Conservation (phyloP, 306 rosid species). For the Quercus engelmannii region DNA sequence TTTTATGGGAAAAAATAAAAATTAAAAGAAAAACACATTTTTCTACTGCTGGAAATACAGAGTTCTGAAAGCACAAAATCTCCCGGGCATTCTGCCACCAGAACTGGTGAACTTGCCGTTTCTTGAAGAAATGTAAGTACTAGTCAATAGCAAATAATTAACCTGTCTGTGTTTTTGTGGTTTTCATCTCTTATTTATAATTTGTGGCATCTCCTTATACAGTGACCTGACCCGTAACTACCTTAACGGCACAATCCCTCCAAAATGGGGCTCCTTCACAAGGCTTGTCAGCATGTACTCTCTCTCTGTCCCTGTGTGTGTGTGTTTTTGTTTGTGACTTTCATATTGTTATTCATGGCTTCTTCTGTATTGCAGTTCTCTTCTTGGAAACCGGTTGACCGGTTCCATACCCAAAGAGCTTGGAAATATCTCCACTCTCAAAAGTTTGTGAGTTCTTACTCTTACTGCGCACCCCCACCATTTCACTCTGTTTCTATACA, state of each 20-base stretch:
- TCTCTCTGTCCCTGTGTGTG: background rate
- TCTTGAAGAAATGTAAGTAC: conserved; percentile 45
- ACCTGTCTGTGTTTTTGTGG: background rate
- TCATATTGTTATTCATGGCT: no score
- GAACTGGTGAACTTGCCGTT: conserved; percentile 8
- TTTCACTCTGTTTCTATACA: background rate
- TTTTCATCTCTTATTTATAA: background rate
- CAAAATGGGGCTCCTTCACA: conserved; percentile 44
- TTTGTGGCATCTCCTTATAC: background rate
- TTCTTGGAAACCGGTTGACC: conserved; percentile 55
- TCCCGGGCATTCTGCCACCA: conserved; percentile 20
- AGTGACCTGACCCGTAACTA: conserved; percentile 60
- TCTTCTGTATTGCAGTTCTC: conserved; percentile 39
- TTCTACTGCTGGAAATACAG: background rate
- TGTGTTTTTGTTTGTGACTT: background rate
- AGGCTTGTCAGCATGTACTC: conserved; percentile 45
- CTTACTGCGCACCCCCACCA: background rate
- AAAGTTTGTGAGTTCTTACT: conserved; percentile 54
- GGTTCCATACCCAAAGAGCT: conserved; percentile 71
- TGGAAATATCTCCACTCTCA: conserved; percentile 55
- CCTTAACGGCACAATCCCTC: conserved; percentile 60
- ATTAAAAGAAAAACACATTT: background rate
- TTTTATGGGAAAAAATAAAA: background rate
- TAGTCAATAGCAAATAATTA: background rate
- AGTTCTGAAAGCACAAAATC: background rate